A percentile compares a stretch with the other conserved stretches of the same genome.
These are phyloP conservation scores for Yarrowia deformans DNA, from an alignment of 805 yeast genomes.

Conservation along the genomic window DNA sequence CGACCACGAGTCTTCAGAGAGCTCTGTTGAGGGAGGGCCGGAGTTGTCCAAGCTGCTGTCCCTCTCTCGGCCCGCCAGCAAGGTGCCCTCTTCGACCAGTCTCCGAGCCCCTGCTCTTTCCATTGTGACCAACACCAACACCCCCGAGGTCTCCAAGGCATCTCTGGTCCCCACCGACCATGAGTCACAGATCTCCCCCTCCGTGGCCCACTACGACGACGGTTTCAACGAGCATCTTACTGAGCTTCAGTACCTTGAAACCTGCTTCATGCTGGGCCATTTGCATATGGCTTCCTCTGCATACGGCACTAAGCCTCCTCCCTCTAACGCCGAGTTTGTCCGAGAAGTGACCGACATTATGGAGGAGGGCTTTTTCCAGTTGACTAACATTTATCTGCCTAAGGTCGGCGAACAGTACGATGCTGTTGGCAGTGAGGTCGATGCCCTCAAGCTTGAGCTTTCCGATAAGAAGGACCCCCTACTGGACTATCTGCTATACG, in stretches of 20 bases:
- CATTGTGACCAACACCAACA: conserved; percentile 10
- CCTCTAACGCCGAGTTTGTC: conserved; percentile 39
- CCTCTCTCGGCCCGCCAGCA: conserved; percentile 23
- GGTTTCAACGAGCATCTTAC: conserved; percentile 34
- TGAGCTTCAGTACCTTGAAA: conserved; percentile 37
- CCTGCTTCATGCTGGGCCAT: conserved; percentile 39
- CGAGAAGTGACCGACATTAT: conserved; percentile 40
- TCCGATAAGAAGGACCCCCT: conserved; percentile 42
- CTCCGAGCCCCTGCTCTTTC: conserved; percentile 22
- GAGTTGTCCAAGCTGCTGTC: conserved; percentile 33
- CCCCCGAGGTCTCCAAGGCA: conserved; percentile 4
- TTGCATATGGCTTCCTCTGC: conserved; percentile 40
- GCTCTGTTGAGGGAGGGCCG: conserved; percentile 25
- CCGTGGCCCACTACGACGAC: conserved; percentile 24
- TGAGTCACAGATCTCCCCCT: conserved; percentile 1
- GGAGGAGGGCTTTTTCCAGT: conserved; percentile 37
- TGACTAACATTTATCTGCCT: conserved; percentile 39
- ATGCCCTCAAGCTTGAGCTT: conserved; percentile 43
- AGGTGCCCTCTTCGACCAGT: conserved; percentile 24
- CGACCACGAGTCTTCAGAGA: conserved; percentile 29
- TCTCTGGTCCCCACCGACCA: conserved; percentile 15
- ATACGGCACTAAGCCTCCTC: conserved; percentile 29
- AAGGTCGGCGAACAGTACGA: conserved; percentile 39
- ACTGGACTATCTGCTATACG: conserved; percentile 44
- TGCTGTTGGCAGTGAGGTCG: conserved; percentile 40